Base-by-base conservation (phyloP, 768 basidiomycete genomes). In the Trametes villosa region DNA sequence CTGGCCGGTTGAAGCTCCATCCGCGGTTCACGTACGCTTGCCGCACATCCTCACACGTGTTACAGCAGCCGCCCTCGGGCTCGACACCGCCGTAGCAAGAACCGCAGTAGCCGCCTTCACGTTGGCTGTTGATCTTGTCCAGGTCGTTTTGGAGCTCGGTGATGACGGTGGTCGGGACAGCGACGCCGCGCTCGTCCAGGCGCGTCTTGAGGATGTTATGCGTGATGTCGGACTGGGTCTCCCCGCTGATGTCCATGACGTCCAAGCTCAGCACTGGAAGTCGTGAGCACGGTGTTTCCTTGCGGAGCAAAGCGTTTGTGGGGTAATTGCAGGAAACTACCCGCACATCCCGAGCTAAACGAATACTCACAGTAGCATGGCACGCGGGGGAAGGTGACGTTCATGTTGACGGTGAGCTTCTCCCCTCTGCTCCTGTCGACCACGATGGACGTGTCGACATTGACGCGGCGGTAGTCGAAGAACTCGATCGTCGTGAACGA, bases 211-310 rank as follows among this genome's bases (percentile, higher is more conserved):
- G 68, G 56, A 98, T 83, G 68, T 93, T 94, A 73, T 98, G 96
- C 9, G 94, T 84, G 49, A 98, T 72, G 70, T 98, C 94, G 59
- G 89, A 83, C 72, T 98, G 96, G 29, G 90, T 86, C 79, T 98
- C 97, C 27, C 97, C 97, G 59, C 91, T 93, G 60, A 99, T 97
- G 71, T 99, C 97, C 92, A 98, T 96, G 53, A 98, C 87, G 75
- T 99, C 97, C 53, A 98, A 77, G 72, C 93, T 96, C 54, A 99
- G 83, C 47, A 99, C 96, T 99, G 38, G 11, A 30, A 63, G 54
- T 57, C 30, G 15, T 2, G 41, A 24, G 47, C 46, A 30, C 6
- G 9, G 9, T 26, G 44, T 45, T 12, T 22, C 24, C 8, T 5
- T 13, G 20, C 42, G 11, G n/a, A n/a, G n/a, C n/a, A n/a, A n/a